Evolutionary conservation across 2,329 filamentous ascomycete genomes (phyloP), one percentile per base, ranked within the genome.

Genomic region (Colletotrichum noveboracense): DNA sequence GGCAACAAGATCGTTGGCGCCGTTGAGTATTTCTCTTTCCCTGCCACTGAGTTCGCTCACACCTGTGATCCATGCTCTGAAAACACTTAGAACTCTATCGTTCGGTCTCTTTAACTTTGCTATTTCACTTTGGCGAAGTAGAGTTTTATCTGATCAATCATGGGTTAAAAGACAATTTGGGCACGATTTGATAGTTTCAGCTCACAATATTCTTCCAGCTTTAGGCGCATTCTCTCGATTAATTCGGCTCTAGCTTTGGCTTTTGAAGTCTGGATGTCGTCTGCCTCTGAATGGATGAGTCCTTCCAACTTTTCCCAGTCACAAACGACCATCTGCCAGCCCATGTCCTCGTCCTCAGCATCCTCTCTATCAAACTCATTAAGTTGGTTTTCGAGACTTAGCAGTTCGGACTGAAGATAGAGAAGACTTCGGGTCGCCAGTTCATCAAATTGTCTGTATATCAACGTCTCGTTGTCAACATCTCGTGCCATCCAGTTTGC

Each of bases 391-490:
- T 77, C 74, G 0, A 75, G 55, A 7, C 60, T 38, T 1, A 67
- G 2, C 0, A 78, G 28, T 34, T 66, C 60, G 4, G 48, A 66
- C 55, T 75, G 65, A 2, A 75, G 74, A 43, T 78, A 38, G 2
- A 78, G 43, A 5, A 72, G 14, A 56, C 72, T 74, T 7, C 74
- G 32, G 3, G 69, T 34, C 1, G 64, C 52, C 1, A 76, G 60
- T n/a, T 62, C 62, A 16, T 77, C 66, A 34, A 77, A 75, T 1
- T 66, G 34, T 5, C 76, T 68, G 7, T 70, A 75, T 3, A 77
- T 58, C 28, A 75, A 64, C 1, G 71, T 70, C 55, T 75, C 69
- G 32, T 73, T 55, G 52, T 78, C 76, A 13, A 62, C 66, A 34
- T 69, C 66, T 1, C 24, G 34, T 2, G 66, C 34, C 66, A 60